Evolutionary conservation across 2,329 filamentous ascomycete genomes (phyloP), one percentile per base, ranked within the genome.

Genomic region (Mariannaea sp.): DNA sequence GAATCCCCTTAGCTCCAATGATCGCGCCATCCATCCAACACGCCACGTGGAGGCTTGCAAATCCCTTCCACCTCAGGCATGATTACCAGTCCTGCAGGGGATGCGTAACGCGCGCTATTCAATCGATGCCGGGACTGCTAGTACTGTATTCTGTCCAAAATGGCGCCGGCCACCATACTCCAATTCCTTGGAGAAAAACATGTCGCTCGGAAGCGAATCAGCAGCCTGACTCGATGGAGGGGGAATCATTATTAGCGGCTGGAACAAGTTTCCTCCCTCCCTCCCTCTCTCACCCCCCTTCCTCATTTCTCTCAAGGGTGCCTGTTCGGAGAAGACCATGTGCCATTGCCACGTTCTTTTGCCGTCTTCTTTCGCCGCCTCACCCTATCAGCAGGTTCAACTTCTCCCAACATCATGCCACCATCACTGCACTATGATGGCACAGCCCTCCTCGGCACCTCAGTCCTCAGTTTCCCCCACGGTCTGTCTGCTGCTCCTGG

Each of bases 401-500:
- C 40, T 38, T 33, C 26, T 27, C 30, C 39, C 17, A 38, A 12
- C 32, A 64, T 61, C 38, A 45, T 58, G 45, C 55, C 60, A 55
- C n/a, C 47, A 40, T 36, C 49, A 39, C 59, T 30, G 53, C 57
- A 39, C 43, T 26, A 17, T 39, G 41, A 59, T 38, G 59, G 53
- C 59, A 27, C 56, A 54, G 57, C 30, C 16, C 1, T 49, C 16
- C 1, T 49, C 49, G 26, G 17, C 33, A 27, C 33, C 13, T 53
- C 30, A 22, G 16, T 7, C 13, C 19, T 32, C 2, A 9, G 9
- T 16, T 26, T 22, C 19, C 13, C 13, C 20, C 45, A 41, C 45
- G 35, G 38, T 12, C 36, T 39, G 29, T 30, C 17, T 13, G 20
- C 19, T 19, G 36, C 36, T 39, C 49, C 57, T 46, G 52, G 57